Base-by-base conservation (phyloP, 2,329 filamentous ascomycete species). In the Curvularia sp. region DNA sequence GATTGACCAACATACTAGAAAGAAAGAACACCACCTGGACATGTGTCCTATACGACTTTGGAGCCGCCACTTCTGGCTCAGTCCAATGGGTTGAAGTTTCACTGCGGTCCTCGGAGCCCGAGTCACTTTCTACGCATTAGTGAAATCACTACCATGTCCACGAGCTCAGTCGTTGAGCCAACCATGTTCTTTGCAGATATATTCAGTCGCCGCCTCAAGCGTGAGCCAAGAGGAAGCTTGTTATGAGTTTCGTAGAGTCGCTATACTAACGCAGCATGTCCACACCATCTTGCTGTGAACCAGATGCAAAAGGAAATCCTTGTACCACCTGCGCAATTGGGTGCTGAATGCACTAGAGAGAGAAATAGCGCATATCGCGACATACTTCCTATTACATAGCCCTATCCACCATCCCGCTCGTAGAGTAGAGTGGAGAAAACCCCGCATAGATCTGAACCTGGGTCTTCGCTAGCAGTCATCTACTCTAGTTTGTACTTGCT, bases 201-300 rank as follows among this genome's bases (percentile, higher is more conserved):
- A 23, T 21, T 5, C 2, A 19, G 15, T 39, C 23, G 32, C 9
- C 47, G 10, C 34, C 47, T 5, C 15, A 49, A 15, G n/a, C 34
- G 25, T 49, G 2, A 39, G 34, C 47, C 32, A 49, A 49, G 47
- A 38, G 13, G 13, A 3, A 34, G n/a, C n/a, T 5, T 6, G 34
- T 36, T n/a, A 9, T 27, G 5, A 13, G 47, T 49, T 39, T 38
- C 34, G 47, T 39, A 21, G 34, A 49, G 21, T 28, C 12, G 25
- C 13, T 19, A 5, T 15, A 34, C 34, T 25, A 18, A 30, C 18
- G 25, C 9, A 49, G 32, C 23, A 18, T 27, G 32, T 49, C 10
- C 47, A 39, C 34, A 39, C 47, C 32, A 38, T 49, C 34, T 25
- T 21, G n/a, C n/a, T n/a, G n/a, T n/a, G n/a, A n/a, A n/a, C n/a